Evolutionary conservation across 2,329 filamentous ascomycete genomes (phyloP), one percentile per base, ranked within the genome.

Genomic region (Botryotinia globosa): DNA sequence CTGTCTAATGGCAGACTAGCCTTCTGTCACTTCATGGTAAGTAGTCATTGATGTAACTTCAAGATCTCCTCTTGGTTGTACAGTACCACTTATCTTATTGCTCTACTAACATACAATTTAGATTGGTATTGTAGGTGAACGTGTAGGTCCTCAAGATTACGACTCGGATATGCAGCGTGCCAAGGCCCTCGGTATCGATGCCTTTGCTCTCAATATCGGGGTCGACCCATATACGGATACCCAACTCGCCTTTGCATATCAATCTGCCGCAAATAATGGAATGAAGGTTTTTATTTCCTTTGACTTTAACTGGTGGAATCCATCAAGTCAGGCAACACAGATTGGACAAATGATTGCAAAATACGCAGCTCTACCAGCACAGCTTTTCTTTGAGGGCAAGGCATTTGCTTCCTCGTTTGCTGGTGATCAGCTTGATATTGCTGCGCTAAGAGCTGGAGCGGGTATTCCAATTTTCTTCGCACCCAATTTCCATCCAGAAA

Each of bases 361-460:
- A 42, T 80, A 79, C 68, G 78, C 78, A 34, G 71, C 73, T 25
- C 78, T 79, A 39, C 64, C 77, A n/a, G 81, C 82, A 1, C 80
- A 84, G 37, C 79, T 82, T 58, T 80, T 79, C 59, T 78, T 81
- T 74, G 67, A 77, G 61, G 72, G 65, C 4, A 79, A 83, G 32
- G 77, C 77, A 51, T 80, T 82, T 74, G 82, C 85, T 1, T 79
- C 86, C 25, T 85, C 86, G 8, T 85, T 84, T n/a, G 86, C 85
- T 2, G 87, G 87, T 71, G 85, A 87, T 78, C 85, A 85, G 0
- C 74, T 82, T 1, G 77, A 75, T 61, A 81, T 83, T 61, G 78
- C 80, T n/a, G 75, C 76, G 0, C 84, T 87, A 76, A 82, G 83
- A 72, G 54, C 74, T 45, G 73, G 71, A 22, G 79, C 78, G 25